phyloP scores from a whole-genome alignment of 768 basidiomycete genomes.

The Boletus patriciae region DNA sequence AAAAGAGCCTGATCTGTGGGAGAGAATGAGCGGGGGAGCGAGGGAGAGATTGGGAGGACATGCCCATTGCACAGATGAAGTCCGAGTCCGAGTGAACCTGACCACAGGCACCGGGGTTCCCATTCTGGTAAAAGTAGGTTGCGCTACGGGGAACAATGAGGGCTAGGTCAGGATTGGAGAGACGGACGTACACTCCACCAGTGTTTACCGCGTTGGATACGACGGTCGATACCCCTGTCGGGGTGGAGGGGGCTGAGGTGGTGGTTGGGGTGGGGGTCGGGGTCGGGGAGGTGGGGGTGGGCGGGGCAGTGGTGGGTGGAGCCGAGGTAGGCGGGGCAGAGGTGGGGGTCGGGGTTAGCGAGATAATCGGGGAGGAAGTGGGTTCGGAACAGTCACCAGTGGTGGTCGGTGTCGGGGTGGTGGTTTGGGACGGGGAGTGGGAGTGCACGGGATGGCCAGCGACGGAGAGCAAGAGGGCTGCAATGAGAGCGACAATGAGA shows the following conservation, averaged over 20 bases:
- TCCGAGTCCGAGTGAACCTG: conserved; percentile 52
- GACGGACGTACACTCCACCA: conserved; percentile 46
- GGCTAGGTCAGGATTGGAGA: not conserved
- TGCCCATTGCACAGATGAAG: conserved; percentile 63
- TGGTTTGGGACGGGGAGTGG: no score
- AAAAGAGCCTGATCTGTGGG: conserved; percentile 51
- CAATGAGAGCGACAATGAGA: conserved; percentile 51
- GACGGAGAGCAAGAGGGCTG: conserved; percentile 54
- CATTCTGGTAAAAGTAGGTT: conserved; percentile 70
- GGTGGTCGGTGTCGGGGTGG: not conserved
- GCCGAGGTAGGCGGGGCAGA: not conserved
- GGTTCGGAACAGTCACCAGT: not conserved
- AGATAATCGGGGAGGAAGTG: not conserved
- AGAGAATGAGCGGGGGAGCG: conserved; percentile 1
- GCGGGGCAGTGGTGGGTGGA: not conserved
- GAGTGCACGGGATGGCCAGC: conserved; percentile 35
- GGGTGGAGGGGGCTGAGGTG: not conserved
- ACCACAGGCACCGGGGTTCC: conserved; percentile 81
- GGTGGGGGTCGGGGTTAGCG: not conserved
- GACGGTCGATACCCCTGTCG: no score
- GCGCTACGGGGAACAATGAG: conserved; percentile 39
- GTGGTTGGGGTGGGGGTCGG: not conserved
- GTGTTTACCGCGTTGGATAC: conserved; percentile 27
- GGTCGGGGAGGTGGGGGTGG: no score
- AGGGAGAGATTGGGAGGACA: conserved; percentile 18